Base-by-base conservation (phyloP, 2,329 filamentous ascomycete genomes). In the Penicillium sp. region DNA sequence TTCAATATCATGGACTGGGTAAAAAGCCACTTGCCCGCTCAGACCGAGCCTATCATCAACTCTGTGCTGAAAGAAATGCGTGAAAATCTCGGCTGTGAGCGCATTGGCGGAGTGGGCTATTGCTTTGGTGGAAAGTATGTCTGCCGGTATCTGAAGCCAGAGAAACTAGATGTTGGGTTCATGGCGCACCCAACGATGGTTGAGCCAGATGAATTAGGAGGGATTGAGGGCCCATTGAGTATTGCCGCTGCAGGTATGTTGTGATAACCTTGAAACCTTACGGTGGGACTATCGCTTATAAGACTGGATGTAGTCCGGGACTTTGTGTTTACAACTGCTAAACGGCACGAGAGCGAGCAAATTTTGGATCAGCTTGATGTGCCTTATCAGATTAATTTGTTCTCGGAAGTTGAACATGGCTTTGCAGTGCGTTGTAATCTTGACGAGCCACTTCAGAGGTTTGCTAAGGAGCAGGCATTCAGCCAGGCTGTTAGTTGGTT, bases 381-480 rank as follows among this genome's bases (percentile, higher is more conserved):
- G n/a, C 81, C 83, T 16, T 92, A 88, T 71, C 88, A 93, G 75
- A 86, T 92, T 66, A 88, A 80, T 67, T 76, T 92, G 5, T 92
- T 83, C 76, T 84, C 82, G 0, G 83, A 83, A 48, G 83, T 88
- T 16, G 74, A 75, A 55, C 90, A 93, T 71, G 89, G 89, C 0
- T 94, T 92, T 64, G 78, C 85, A 1, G 84, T 90, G 1, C 82
- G 88, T 38, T 79, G 78, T 31, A 87, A 92, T 68, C 50, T 80
- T 10, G 78, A 65, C 45, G 77, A 84, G 53, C 80, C 79, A 66
- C 53, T 74, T 21, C 70, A 81, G 62, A 83, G 79, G 65, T 91
- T 82, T 64, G 87, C 88, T 14, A 91, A 88, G 78, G 88, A 93
- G 73, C 81, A 86, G 70, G 88, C 90, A 1, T 92, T 92, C 67